Evolutionary conservation across 495 filamentous ascomycete genomes (phyloP).

Genomic region (Penicillium soppii): DNA sequence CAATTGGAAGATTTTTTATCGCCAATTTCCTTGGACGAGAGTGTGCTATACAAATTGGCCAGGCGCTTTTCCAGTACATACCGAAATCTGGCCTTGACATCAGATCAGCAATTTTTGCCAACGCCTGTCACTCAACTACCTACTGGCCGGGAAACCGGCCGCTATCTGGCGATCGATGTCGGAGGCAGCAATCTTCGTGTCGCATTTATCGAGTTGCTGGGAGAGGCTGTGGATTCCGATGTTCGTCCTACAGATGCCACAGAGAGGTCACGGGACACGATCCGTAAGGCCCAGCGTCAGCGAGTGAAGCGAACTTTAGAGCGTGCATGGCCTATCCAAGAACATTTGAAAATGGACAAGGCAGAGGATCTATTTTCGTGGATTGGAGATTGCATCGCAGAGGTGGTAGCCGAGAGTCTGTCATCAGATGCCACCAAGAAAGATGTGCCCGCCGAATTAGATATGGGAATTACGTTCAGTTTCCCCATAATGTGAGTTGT

Average conservation of each 20-base stretch:
- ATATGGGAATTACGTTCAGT: slow-evolving; percentile 82
- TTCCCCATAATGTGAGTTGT: slow-evolving; percentile 75
- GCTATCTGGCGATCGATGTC: slow-evolving; percentile 76
- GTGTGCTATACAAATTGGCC: slow-evolving; percentile 58
- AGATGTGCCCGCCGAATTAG: slow-evolving; percentile 54
- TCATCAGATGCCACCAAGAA: slow-evolving; percentile 42
- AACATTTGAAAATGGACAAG: slow-evolving; percentile 74
- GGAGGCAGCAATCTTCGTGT: slow-evolving; percentile 81
- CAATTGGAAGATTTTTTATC: slow-evolving; percentile 40
- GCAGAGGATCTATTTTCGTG: slow-evolving; percentile 74
- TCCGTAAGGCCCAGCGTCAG: slow-evolving; percentile 46
- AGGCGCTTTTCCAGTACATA: slow-evolving; percentile 62
- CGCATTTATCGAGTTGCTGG: slow-evolving; percentile 70
- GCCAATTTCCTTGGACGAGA: slow-evolving; percentile 40
- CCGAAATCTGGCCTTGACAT: slow-evolving; percentile 60
- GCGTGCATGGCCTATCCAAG: slow-evolving; percentile 74
- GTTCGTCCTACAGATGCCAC: slow-evolving; percentile 32
- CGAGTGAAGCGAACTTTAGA: slow-evolving; percentile 63
- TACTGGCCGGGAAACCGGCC: slow-evolving; percentile 60
- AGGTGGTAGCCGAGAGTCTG: slow-evolving; percentile 62
- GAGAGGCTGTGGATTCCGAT: slow-evolving; percentile 41
- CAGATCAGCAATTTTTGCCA: slow-evolving; percentile 70
- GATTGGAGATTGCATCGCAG: slow-evolving; percentile 74
- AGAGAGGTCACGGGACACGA: slow-evolving; percentile 39
- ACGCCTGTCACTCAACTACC: slow-evolving; percentile 77